Base-by-base conservation (phyloP, 495 filamentous ascomycete genomes). In the Penicilliopsis zonata region DNA sequence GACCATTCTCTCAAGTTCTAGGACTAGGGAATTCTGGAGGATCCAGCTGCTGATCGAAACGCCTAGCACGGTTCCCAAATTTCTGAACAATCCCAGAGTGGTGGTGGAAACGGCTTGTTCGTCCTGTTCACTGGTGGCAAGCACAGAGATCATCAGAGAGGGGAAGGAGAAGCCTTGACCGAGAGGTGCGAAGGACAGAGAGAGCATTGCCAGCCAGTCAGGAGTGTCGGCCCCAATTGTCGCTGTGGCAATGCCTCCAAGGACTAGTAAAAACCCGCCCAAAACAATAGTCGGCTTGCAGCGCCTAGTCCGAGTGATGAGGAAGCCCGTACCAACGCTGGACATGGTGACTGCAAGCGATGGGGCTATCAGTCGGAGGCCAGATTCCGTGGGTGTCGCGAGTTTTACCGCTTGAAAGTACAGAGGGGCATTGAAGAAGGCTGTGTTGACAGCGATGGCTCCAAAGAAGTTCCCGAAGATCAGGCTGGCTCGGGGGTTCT, bases 331-430 rank as follows among this genome's bases (percentile, higher is more conserved):
- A 0, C 67, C 54, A 1, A 80, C 69, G 18, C 77, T 78, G 4
- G 69, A 64, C 1, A 55, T 30, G 8, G 78, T 80, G 22, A 72
- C 53, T 0, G 71, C 67, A 9, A 72, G 37, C 1, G 73, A 72
- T 17, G 74, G 71, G 23, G 72, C 57, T 7, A 83, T 58, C 28
- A 88, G 73, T 25, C 78, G 68, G 3, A 84, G 65, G 8, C 82
- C 82, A 1, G 82, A 84, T 12, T 62, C 63, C 6, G 81, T 81
- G 15, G 82, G 76, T 13, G 61, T 69, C 9, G 79, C 74, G 24
- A 85, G 67, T 40, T 82, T 76, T 28, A 86, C 80, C 18, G 76
- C 80, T 52, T 86, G 80, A 57, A 86, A 88, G 59, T 76, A 88
- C 13, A 88, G 58, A 0, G 81, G 82, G 30, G 77, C 69, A 47